These are phyloP conservation scores for Mytilinidion resinicola DNA, from an alignment of 495 filamentous ascomycete species.

Conservation along the genomic window DNA sequence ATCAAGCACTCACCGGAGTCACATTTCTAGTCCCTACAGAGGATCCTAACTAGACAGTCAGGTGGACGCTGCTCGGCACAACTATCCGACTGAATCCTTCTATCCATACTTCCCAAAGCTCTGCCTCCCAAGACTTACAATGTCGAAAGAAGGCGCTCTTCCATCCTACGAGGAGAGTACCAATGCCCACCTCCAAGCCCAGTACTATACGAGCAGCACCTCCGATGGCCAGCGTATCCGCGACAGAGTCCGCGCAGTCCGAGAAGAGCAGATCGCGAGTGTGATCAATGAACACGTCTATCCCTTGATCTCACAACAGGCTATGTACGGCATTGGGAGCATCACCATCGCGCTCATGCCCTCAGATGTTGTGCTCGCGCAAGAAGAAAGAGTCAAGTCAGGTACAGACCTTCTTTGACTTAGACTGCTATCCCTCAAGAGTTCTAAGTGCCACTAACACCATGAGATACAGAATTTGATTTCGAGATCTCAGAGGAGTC, in stretches of 20 bases:
- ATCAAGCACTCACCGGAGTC: no score
- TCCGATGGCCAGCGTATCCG: constrained; percentile 16
- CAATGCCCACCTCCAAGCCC: background rate
- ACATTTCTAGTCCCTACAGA: no score
- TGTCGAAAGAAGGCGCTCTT: constrained; percentile 14
- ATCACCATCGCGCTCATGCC: constrained; percentile 25
- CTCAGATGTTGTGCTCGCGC: constrained; percentile 14
- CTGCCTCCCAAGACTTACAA: background rate
- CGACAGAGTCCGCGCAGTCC: constrained; percentile 18
- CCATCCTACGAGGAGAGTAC: constrained; percentile 19
- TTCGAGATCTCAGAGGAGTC: background rate
- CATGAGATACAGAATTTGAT: background rate
- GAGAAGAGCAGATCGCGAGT: constrained; percentile 13
- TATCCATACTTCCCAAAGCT: background rate
- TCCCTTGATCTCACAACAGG: constrained; percentile 23
- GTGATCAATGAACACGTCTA: constrained; percentile 15
- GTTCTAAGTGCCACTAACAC: background rate
- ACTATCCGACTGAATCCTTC: no score
- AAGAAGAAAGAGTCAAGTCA: constrained; percentile 9
- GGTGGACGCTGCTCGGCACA: no score
- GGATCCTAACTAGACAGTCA: no score
- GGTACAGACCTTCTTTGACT: constrained; percentile 7
- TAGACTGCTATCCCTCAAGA: background rate
- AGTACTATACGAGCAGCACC: background rate
- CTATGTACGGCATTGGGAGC: constrained; percentile 19